phyloP scores from a whole-genome alignment of 2,329 filamentous ascomycete species.

The Phyllosticta citribraziliensis region DNA sequence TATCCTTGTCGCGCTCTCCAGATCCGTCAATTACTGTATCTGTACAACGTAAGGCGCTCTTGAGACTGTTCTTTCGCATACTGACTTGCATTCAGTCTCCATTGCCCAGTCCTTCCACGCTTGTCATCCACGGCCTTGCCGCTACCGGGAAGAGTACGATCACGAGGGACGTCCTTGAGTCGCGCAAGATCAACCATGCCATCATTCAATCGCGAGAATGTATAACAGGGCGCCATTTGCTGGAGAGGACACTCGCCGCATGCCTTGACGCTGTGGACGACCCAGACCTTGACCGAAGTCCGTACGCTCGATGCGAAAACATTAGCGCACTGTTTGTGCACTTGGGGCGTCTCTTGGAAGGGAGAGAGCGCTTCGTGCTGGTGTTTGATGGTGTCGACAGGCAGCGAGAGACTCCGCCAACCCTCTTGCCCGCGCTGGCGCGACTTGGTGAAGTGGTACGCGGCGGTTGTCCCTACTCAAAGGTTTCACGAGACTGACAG shows the following conservation, averaged over 20 bases:
- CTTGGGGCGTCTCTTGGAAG: conserved; percentile 53
- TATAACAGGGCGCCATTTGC: conserved; percentile 66
- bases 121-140: conserved; percentile 76
- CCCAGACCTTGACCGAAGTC: conserved; percentile 27
- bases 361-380: conserved; percentile 53
- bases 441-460: conserved; percentile 71
- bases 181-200: conserved; percentile 44
- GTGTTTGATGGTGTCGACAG: conserved; percentile 83
- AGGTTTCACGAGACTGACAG: not conserved
- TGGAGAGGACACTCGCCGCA: conserved; percentile 58
- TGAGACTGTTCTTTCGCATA: not conserved
- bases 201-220: conserved; percentile 64
- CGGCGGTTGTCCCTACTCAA: conserved; percentile 9
- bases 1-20: conserved; percentile 39
- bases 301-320: conserved; percentile 63
- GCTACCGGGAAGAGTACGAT: conserved; percentile 79
- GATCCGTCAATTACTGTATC: conserved; percentile 34
- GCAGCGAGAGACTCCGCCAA: conserved; percentile 69
- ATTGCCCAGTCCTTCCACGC: conserved; percentile 59
- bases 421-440: conserved; percentile 69
- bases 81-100: conserved; percentile 40
- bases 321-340: conserved; percentile 67
- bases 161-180: conserved; percentile 50
- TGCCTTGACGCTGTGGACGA: conserved; percentile 36
- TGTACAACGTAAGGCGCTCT: conserved; percentile 32